phyloP scores from a whole-genome alignment of 305 asterid genomes.

The Fraxinus latifolia region DNA sequence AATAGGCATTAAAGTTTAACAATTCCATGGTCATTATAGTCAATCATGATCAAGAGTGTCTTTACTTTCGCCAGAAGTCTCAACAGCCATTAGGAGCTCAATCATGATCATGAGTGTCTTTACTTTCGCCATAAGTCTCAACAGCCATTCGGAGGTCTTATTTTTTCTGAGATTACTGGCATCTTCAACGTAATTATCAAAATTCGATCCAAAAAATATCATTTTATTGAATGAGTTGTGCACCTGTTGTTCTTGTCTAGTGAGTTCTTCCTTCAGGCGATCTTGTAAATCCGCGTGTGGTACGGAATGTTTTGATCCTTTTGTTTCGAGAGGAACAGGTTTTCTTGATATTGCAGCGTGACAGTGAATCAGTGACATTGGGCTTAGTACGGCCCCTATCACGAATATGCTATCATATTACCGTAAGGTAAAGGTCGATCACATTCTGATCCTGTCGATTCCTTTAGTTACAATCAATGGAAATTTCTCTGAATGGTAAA shows the following conservation, averaged over 20 bases:
- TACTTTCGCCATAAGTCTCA: too few relatives aligned
- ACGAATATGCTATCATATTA: background rate
- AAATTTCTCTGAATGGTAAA: background rate
- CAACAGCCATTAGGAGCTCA: too few relatives aligned
- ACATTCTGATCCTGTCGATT: too few relatives aligned
- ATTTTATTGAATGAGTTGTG: background rate
- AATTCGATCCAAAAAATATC: background rate
- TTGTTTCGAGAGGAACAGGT: background rate
- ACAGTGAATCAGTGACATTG: background rate
- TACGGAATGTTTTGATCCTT: background rate
- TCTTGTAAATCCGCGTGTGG: background rate
- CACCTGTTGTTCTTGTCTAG: background rate
- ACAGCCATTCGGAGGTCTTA: too few relatives aligned
- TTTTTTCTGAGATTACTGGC: background rate
- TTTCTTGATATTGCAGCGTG: background rate
- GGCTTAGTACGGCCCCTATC: background rate
- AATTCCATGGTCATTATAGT: background rate
- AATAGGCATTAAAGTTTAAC: too few relatives aligned
- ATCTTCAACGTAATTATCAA: background rate
- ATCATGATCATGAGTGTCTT: too few relatives aligned
- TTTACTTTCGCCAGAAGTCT: too few relatives aligned
- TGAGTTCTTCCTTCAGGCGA: background rate
- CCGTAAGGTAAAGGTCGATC: background rate
- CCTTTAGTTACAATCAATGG: background rate
- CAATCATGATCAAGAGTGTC: background rate